Evolutionary conservation across 2,329 filamentous ascomycete genomes (phyloP), one percentile per base, ranked within the genome.

Genomic region (Aspergillus cejpii): DNA sequence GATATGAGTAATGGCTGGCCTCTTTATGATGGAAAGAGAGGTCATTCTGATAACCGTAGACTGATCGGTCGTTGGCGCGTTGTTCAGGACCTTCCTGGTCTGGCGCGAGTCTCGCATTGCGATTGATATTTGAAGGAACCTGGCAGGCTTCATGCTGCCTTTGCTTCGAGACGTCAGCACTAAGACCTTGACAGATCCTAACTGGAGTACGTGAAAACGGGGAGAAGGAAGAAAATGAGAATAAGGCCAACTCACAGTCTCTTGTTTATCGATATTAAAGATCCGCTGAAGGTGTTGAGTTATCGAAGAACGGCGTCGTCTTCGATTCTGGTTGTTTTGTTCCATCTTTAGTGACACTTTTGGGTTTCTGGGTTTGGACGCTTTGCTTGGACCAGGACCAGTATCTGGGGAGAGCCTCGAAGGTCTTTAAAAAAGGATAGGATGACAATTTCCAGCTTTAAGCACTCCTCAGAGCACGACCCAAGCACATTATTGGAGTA

Each of bases 211-310:
- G 17, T 28, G 11, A n/a, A 23, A 29, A 6, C 38, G 17, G 10
- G 15, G n/a, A n/a, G 10, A 21, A 6, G 23, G 14, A 29, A 28
- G n/a, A 29, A 44, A 5, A 34, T 11, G 17, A 19, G 11, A 15
- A 5, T 17, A 17, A 34, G 11, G 17, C 17, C 14, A 11, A 43
- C 54, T 52, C 44, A 58, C 53, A 47, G 45, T 45, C 10, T 28
- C 44, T 23, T 37, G 20, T 39, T 45, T 55, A 20, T 56, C 52
- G 14, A 47, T 19, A 44, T 48, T 50, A 7, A 58, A 45, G 27
- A 57, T 47, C 19, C 56, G 54, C 21, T 58, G 55, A 15, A 59
- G 26, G 10, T 54, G 53, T 27, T 51, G 44, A 12, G 56, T 50
- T 37, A 59, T 45, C 7, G 55, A 59, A n/a, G 47, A 42, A 39